Conservation (phyloP, 1,139 yeast species). For the Insectozyma bohioensis region DNA sequence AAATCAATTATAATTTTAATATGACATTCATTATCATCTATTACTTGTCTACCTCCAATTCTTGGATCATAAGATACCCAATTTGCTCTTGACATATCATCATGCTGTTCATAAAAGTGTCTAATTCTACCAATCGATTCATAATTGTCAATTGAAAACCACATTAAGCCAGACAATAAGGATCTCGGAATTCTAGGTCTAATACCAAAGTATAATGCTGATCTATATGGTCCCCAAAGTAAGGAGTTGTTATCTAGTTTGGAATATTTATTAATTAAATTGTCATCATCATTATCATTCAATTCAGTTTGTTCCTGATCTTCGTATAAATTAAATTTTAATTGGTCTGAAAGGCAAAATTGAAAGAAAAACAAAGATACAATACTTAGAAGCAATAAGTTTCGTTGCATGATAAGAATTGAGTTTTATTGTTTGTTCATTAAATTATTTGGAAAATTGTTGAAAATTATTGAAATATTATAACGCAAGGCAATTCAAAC, state of each 20-base stretch:
- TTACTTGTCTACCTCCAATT: slow-evolving; percentile 77
- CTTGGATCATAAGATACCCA: slow-evolving; percentile 90
- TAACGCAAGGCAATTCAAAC: background rate
- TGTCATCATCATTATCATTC: slow-evolving; percentile 3
- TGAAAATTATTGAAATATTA: background rate
- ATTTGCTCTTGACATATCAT: slow-evolving; percentile 72
- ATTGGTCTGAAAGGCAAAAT: slow-evolving; percentile 9
- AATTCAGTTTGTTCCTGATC: slow-evolving; percentile 1
- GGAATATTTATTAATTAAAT: slow-evolving; percentile 19
- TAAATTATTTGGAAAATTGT: background rate
- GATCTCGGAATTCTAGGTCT: slow-evolving; percentile 81
- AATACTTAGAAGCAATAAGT: slow-evolving; percentile 3
- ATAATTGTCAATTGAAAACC: slow-evolving; percentile 73
- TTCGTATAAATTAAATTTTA: slow-evolving; percentile 12
- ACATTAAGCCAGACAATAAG: slow-evolving; percentile 78
- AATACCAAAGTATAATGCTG: slow-evolving; percentile 82
- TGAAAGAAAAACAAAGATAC: background rate
- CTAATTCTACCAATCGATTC: slow-evolving; percentile 63
- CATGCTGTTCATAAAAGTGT: slow-evolving; percentile 77
- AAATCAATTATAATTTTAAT: slow-evolving; percentile 69
- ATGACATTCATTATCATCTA: slow-evolving; percentile 65
- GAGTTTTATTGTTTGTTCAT: background rate
- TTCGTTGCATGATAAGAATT: slow-evolving; percentile 5
- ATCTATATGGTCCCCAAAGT: slow-evolving; percentile 91
- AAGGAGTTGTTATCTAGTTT: slow-evolving; percentile 35